Percentiles rank a stretch among this genome's conserved stretches.
phyloP scores from a whole-genome alignment of 2,329 filamentous ascomycete species.

The Aspergillus sp. region DNA sequence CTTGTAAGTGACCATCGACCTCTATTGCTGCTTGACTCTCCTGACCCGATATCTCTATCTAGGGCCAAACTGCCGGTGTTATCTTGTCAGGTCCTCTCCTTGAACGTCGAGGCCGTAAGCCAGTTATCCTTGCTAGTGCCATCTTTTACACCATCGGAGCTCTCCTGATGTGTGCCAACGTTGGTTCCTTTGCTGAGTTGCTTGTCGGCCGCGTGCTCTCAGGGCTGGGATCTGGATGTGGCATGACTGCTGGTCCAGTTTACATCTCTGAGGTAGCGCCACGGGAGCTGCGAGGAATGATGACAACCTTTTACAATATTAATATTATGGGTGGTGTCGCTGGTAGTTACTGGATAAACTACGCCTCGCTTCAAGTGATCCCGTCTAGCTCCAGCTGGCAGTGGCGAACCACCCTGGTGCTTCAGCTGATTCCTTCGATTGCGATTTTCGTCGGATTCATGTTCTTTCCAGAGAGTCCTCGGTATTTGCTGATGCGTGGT shows the following conservation, averaged over 20 bases:
- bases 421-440: conserved; percentile 21
- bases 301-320: conserved; percentile 24
- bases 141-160: conserved; percentile 21
- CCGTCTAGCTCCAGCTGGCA: conserved; percentile 18
- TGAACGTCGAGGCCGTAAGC: conserved; percentile 21
- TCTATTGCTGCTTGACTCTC: background rate
- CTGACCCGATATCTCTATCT: background rate
- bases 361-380: conserved; percentile 15
- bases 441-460: conserved; percentile 21
- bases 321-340: conserved; percentile 23
- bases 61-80: conserved; percentile 20
- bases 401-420: conserved; percentile 19
- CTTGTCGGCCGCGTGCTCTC: conserved; percentile 19
- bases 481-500: conserved; percentile 28
- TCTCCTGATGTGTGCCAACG: conserved; percentile 22
- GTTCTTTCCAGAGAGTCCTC: conserved; percentile 28
- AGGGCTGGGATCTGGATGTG: conserved; percentile 18
- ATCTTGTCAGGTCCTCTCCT: conserved; percentile 18
- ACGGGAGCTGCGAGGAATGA: conserved; percentile 60
- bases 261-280: conserved; percentile 88
- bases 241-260: conserved; percentile 61
- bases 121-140: conserved; percentile 15
- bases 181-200: conserved; percentile 18
- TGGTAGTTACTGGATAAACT: conserved; percentile 25
- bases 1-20: conserved; percentile 10